These are phyloP conservation scores for Vanrija pseudolonga DNA, from an alignment of 1,284 basidiomycete genomes.

Conservation along the genomic window DNA sequence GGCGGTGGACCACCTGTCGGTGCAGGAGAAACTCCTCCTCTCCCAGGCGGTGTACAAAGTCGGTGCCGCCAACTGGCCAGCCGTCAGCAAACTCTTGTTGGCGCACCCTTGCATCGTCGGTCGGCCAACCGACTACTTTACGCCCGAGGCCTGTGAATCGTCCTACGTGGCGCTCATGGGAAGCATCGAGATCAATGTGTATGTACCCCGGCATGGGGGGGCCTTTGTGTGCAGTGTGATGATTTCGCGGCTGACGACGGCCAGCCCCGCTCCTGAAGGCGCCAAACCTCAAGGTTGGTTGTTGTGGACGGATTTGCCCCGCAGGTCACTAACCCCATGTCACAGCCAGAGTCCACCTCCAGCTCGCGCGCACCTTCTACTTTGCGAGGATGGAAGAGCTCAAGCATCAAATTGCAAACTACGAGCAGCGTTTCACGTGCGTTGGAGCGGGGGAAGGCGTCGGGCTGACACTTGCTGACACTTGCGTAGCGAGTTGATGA, in stretches of 20 bases:
- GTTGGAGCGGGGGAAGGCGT: conserved; percentile 19
- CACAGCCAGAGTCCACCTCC: conserved; percentile 57
- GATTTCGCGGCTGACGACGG: conserved; percentile 4
- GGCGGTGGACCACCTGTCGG: conserved; percentile 26
- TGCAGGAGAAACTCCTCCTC: conserved; percentile 60
- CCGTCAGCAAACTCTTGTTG: conserved; percentile 63
- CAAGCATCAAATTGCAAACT: conserved; percentile 61
- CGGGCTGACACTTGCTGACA: conserved; percentile 1
- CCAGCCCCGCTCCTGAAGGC: conserved; percentile 40
- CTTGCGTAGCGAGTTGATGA: conserved; percentile 28
- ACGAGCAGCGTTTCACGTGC: conserved; percentile 75
- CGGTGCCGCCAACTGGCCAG: conserved; percentile 68
- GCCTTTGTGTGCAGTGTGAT: not conserved
- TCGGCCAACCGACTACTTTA: conserved; percentile 64
- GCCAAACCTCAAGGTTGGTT: conserved; percentile 28
- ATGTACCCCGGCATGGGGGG: conserved; percentile 36
- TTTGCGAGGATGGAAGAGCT: conserved; percentile 65
- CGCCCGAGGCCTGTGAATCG: conserved; percentile 62
- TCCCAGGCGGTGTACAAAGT: conserved; percentile 80
- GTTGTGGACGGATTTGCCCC: not conserved
- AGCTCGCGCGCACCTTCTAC: conserved; percentile 70
- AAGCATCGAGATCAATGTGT: conserved; percentile 66
- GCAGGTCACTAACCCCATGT: not conserved
- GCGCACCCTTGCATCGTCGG: conserved; percentile 52
- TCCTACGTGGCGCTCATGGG: conserved; percentile 66